A percentile compares a stretch with the other conserved stretches of the same genome.
phyloP scores from a whole-genome alignment of 2,329 filamentous ascomycete genomes.

The Trichoderma sp. region DNA sequence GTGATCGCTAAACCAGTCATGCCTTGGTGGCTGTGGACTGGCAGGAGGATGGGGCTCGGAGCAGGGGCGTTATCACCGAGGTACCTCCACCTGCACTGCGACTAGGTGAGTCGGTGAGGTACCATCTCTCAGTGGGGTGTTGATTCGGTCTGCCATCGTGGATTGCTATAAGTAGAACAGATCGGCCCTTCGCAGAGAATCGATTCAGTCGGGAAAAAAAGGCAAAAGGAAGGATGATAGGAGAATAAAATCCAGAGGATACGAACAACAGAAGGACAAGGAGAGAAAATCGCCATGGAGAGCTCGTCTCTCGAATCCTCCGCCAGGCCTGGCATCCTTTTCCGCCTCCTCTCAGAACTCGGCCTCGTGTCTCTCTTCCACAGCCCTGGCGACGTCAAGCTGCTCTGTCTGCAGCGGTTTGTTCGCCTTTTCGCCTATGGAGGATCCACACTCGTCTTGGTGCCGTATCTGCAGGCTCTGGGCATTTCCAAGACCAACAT shows the following conservation, averaged over 20 bases:
- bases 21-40: background rate
- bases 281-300: background rate
- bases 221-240: background rate
- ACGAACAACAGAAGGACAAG: background rate
- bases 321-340: background rate
- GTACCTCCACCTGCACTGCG: background rate
- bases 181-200: background rate
- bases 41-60: background rate
- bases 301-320: background rate
- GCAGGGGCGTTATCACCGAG: conserved; percentile 2
- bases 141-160: background rate
- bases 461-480: conserved; percentile 55
- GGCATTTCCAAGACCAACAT: conserved; percentile 53
- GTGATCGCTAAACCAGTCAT: background rate
- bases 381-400: conserved; percentile 50
- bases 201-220: background rate
- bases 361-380: conserved; percentile 33
- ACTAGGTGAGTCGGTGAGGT: background rate
- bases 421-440: conserved; percentile 66
- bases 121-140: background rate
- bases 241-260: background rate
- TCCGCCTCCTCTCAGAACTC: conserved; percentile 30
- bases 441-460: conserved; percentile 58
- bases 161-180: background rate
- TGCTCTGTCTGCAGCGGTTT: conserved; percentile 61